Percentiles rank a stretch among this genome's conserved stretches.
phyloP scores from a whole-genome alignment of 192 early-diverging fungal genomes.

The Entomortierella beljakovae region DNA sequence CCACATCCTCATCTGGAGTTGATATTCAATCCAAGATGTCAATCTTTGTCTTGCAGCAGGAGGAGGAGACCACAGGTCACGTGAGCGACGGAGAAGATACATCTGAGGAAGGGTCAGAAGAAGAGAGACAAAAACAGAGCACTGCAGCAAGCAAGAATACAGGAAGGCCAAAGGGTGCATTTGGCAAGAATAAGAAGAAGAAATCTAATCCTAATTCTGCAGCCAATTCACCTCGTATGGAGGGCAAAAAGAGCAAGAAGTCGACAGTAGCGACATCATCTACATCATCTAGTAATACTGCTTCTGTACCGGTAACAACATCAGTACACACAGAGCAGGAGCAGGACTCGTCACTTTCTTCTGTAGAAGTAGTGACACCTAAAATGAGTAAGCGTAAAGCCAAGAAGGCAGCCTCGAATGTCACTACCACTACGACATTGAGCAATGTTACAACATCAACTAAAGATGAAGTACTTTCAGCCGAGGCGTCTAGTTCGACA shows the following conservation, averaged over 20 bases:
- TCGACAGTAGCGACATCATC: not conserved
- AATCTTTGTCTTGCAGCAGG: constrained; percentile 42
- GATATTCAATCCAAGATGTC: constrained; percentile 44
- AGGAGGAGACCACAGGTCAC: constrained; percentile 34
- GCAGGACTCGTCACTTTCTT: constrained; percentile 18
- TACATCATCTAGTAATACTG: not conserved
- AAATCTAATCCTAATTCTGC: constrained; percentile 35
- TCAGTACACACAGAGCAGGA: constrained; percentile 1
- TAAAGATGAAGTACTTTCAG: no score
- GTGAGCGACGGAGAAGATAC: constrained; percentile 26
- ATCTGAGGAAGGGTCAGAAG: constrained; percentile 20
- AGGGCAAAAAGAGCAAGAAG: constrained; percentile 48
- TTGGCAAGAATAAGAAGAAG: constrained; percentile 49
- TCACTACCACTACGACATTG: not conserved
- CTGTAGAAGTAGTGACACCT: constrained; percentile 23
- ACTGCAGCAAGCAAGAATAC: constrained; percentile 11
- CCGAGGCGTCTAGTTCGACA: not conserved
- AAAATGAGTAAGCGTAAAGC: constrained; percentile 40
- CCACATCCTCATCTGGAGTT: not conserved
- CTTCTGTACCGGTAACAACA: not conserved
- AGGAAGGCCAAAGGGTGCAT: constrained; percentile 16
- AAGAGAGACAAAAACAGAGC: constrained; percentile 16
- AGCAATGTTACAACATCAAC: not conserved
- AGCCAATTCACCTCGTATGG: constrained; percentile 47
- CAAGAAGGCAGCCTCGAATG: constrained; percentile 10